Base-by-base conservation (phyloP, 2,329 filamentous ascomycete genomes). In the Fusarium devonianum region DNA sequence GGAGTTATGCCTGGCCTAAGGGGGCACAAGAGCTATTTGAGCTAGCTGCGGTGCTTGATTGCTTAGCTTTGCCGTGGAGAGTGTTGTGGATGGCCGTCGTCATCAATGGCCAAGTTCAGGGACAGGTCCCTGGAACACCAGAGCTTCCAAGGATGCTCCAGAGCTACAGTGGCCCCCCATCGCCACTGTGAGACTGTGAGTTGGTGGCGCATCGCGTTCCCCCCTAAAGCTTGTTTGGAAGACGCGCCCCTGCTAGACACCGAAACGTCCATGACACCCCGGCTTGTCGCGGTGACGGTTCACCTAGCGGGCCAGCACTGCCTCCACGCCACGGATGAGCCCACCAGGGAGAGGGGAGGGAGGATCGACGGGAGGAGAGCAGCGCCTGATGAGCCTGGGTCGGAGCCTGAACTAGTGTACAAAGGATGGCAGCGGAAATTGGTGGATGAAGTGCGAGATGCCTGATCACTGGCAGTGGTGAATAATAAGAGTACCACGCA, bases 261-360 rank as follows among this genome's bases (percentile, higher is more conserved):
- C 55, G 58, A 65, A 64, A 65, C 62, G 51, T 54, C 49, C 48
- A 56, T 49, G 38, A 47, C 39, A 50, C 60, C 62, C 61, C 43
- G 49, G 39, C 48, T 58, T 53, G 55, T 56, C 62, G 51, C 49
- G 54, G 54, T 49, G 62, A 61, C 54, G 44, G 56, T 51, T 52
- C 55, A 47, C 58, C n/a, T n/a, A n/a, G n/a, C n/a, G n/a, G n/a
- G n/a, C 40, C 56, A 57, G 63, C 63, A 65, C 63, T 64, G 63
- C 63, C 63, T 65, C n/a, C n/a, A n/a, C n/a, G n/a, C 63, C 56
- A 64, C 57, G 59, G 51, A 58, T 65, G 63, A 64, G 61, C 57
- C 63, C 60, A 65, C 57, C 40, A n/a, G n/a, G n/a, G n/a, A n/a
- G n/a, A n/a, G n/a, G n/a, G n/a, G n/a, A 23, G 46, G 35, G 33